Percentiles rank a stretch among this genome's conserved stretches.
phyloP scores from a whole-genome alignment of 2,329 filamentous ascomycete species.

The Diaporthe amygdali region DNA sequence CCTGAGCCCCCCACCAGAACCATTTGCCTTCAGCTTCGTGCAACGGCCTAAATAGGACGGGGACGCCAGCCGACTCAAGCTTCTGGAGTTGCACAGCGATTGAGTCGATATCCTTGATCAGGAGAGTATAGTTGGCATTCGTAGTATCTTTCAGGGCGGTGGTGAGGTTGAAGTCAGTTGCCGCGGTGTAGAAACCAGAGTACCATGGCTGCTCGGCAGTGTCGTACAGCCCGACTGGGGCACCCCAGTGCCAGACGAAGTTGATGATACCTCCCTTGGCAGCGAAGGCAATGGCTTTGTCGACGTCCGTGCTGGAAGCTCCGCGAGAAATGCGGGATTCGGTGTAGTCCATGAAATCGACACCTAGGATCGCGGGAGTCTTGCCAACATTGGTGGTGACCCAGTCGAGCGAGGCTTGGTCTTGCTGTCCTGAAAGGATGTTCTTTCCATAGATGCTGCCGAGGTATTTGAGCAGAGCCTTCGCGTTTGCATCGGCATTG shows the following conservation, averaged over 20 bases:
- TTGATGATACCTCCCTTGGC: slow-evolving; percentile 51
- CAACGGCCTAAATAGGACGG: slow-evolving; percentile 52
- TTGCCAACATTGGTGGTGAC: slow-evolving; percentile 49
- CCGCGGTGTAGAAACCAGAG: slow-evolving; percentile 54
- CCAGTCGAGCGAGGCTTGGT: slow-evolving; percentile 48
- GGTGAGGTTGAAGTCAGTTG: slow-evolving; percentile 52
- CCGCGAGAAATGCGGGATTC: slow-evolving; percentile 49
- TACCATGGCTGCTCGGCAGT: slow-evolving; percentile 51
- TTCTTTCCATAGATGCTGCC: slow-evolving; percentile 30
- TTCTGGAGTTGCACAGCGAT: slow-evolving; percentile 52
- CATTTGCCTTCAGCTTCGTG: slow-evolving; percentile 56
- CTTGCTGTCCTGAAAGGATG: slow-evolving; percentile 55
- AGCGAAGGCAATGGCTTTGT: slow-evolving; percentile 51
- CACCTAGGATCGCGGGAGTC: slow-evolving; percentile 50
- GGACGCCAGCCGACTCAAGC: slow-evolving; percentile 47
- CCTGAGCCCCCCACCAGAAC: slow-evolving; percentile 60
- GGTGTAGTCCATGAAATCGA: slow-evolving; percentile 56
- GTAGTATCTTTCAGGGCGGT: slow-evolving; percentile 45
- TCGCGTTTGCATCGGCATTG: slow-evolving; percentile 41
- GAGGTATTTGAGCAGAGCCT: slow-evolving; percentile 47
- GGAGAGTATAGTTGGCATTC: slow-evolving; percentile 51
- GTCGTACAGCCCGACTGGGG: slow-evolving; percentile 51
- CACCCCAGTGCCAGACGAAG: slow-evolving; percentile 55
- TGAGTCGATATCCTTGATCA: slow-evolving; percentile 53
- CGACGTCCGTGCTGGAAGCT: slow-evolving; percentile 45